These are phyloP conservation scores for Fusarium chlamydosporum DNA, from an alignment of 2,329 filamentous ascomycete genomes.

Conservation along the genomic window DNA sequence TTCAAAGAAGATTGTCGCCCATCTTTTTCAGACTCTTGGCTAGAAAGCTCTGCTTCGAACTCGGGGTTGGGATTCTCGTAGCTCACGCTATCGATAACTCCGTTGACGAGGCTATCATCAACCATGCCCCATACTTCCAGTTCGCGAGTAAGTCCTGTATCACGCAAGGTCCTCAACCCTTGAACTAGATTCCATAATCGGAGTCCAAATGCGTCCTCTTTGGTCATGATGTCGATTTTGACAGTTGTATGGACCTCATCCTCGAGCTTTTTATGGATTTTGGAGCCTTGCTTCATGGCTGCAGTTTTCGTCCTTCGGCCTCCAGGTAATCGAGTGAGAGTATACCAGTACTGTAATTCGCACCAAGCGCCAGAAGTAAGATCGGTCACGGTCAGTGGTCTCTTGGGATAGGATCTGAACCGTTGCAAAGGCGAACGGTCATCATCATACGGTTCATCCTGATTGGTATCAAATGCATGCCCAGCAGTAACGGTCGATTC, in stretches of 20 bases:
- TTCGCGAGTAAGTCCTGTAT: slow-evolving; percentile 80
- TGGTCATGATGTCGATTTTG: slow-evolving; percentile 76
- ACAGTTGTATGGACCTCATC: slow-evolving; percentile 86
- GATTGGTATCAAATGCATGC: slow-evolving; percentile 4
- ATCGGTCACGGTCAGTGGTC: slow-evolving; percentile 88
- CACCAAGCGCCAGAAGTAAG: slow-evolving; percentile 94
- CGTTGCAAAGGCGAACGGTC: slow-evolving; percentile 75
- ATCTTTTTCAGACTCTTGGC: slow-evolving; percentile 50
- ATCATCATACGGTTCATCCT: slow-evolving; percentile 50
- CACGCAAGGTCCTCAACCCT: slow-evolving; percentile 79
- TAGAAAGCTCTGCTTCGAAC: slow-evolving; percentile 72
- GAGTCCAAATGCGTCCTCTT: slow-evolving; percentile 86
- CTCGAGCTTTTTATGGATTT: slow-evolving; percentile 86
- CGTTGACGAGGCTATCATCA: slow-evolving; percentile 86
- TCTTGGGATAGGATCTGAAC: slow-evolving; percentile 82
- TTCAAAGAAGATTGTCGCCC: slow-evolving; percentile 58
- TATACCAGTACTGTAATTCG: slow-evolving; percentile 93
- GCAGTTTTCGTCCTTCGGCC: slow-evolving; percentile 81
- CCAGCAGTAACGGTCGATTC: slow-evolving; percentile 33
- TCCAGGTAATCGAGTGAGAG: slow-evolving; percentile 76
- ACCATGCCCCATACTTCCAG: slow-evolving; percentile 88
- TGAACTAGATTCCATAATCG: slow-evolving; percentile 93
- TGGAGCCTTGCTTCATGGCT: slow-evolving; percentile 87
- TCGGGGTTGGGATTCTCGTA: slow-evolving; percentile 80
- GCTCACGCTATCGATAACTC: slow-evolving; percentile 89